Percentiles rank a stretch among this genome's conserved stretches.
phyloP scores from a whole-genome alignment of 345 rosid species.

The Aquilaria yunnanensis region DNA sequence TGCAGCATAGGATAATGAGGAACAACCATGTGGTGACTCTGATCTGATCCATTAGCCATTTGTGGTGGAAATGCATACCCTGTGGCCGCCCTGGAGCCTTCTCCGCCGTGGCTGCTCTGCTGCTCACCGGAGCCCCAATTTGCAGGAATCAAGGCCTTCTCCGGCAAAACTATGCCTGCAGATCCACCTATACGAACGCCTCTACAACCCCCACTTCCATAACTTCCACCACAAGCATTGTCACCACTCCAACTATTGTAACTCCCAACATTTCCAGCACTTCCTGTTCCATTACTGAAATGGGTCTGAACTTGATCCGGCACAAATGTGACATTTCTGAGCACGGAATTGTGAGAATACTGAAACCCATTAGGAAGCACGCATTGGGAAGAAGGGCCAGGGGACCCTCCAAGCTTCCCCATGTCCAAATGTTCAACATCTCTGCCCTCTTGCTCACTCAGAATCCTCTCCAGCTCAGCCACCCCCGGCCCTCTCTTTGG shows the following conservation, averaged over 20 bases:
- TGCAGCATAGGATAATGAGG: constrained; percentile 34
- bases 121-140: constrained; percentile 15
- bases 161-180: constrained; percentile 16
- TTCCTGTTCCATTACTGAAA: background rate
- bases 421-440: background rate
- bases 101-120: constrained; percentile 1
- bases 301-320: constrained; percentile 3
- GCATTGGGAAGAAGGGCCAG: constrained; percentile 8
- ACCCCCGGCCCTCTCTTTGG: constrained; percentile 80
- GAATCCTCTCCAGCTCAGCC: constrained; percentile 75
- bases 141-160: constrained; percentile 18
- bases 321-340: constrained; percentile 7
- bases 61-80: constrained; percentile 26
- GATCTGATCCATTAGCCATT: constrained; percentile 22
- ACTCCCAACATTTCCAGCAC: background rate
- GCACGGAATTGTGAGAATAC: background rate
- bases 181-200: constrained; percentile 19
- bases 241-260: constrained; percentile 13
- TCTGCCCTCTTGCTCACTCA: constrained; percentile 47
- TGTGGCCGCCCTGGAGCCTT: constrained; percentile 13
- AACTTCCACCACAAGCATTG: constrained; percentile 6
- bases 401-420: constrained; percentile 8
- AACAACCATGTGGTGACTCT: constrained; percentile 18
- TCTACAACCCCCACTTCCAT: constrained; percentile 3
- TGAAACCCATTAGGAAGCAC: constrained; percentile 1